Conservation (phyloP, 164 flowering plant genomes). For the Dillenia suffruticosa region DNA sequence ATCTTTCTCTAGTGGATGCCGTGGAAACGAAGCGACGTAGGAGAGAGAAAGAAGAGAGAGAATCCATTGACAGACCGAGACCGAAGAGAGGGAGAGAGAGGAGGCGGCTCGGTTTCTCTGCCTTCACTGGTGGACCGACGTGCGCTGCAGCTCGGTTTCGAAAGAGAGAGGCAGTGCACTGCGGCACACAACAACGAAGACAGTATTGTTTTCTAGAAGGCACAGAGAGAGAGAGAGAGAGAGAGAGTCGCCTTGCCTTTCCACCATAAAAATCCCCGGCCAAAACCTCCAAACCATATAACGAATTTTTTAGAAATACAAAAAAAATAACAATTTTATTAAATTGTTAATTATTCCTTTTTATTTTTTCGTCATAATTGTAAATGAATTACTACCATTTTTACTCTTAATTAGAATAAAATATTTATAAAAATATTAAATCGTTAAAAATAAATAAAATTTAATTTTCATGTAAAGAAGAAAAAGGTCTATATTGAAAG, state of each 20-base stretch:
- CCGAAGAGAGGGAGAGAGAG: not conserved
- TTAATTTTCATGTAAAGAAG: not conserved
- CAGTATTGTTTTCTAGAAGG: not conserved
- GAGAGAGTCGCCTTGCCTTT: conserved; percentile 14
- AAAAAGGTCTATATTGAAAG: not conserved
- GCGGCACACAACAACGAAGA: not conserved
- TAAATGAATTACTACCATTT: too few relatives aligned
- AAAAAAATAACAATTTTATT: too few relatives aligned
- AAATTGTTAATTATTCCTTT: too few relatives aligned
- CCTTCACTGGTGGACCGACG: conserved; percentile 16
- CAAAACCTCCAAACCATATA: too few relatives aligned
- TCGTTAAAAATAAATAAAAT: too few relatives aligned
- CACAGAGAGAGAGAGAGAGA: conserved; percentile 10
- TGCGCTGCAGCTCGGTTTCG: conserved; percentile 8
- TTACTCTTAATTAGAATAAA: too few relatives aligned
- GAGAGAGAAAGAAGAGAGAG: conserved; percentile 12
- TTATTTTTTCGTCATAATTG: too few relatives aligned
- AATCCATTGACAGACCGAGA: conserved; percentile 4
- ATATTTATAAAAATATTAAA: too few relatives aligned
- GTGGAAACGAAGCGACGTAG: conserved; percentile 35
- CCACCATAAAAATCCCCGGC: conserved; percentile 30
- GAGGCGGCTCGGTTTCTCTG: conserved; percentile 2
- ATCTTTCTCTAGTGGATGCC: conserved; percentile 18
- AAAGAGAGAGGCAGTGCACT: conserved; percentile 8
- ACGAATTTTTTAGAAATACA: too few relatives aligned